Base-by-base conservation (phyloP, 805 yeast genomes). In the Cyberlindnera euphorbiae region DNA sequence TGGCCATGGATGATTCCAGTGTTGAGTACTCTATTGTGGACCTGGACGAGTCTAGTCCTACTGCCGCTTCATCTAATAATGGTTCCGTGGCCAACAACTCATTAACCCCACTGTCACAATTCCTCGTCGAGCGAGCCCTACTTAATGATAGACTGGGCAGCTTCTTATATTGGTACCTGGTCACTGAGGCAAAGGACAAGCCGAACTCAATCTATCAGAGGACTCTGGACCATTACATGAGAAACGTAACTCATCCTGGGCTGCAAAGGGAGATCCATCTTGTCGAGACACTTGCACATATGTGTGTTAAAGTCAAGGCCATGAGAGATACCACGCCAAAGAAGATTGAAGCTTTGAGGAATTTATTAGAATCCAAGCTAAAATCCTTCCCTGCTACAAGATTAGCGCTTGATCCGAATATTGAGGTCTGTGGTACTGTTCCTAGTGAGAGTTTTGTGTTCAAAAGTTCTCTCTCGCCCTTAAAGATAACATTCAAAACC, bases 91-190 rank as follows among this genome's bases (percentile, higher is more conserved):
- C 41, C 8, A 27, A 32, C 14, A 32, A 28, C 31, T 47, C 56
- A 6, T 49, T 65, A 12, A 79, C 90, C 0, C 87, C 89, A 0
- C 60, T 83, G 34, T 84, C 86, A 1, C 74, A 76, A 35, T 88
- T 90, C 53, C 63, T 93, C 27, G 79, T 89, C 28, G 77, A 77
- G 18, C 68, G 90, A 30, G 79, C 95, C 0, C 65, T 79, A 1
- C 63, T 71, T 14, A 83, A 82, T 53, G 71, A 73, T 15, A 65
- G 73, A 14, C 64, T 94, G 27, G 93, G 95, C 0, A 88, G 80
- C 53, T 86, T 74, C 53, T 77, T 94, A 42, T 89, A 86, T 58
- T 93, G 98, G 97, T 86, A 82, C 54, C 72, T 93, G 33, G 81
- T 79, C 45, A 95, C 94, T 2, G 97, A 90, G 52, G 74, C 82